Conservation (phyloP, 2,329 filamentous ascomycete species). For the Apiospora pterosperma region DNA sequence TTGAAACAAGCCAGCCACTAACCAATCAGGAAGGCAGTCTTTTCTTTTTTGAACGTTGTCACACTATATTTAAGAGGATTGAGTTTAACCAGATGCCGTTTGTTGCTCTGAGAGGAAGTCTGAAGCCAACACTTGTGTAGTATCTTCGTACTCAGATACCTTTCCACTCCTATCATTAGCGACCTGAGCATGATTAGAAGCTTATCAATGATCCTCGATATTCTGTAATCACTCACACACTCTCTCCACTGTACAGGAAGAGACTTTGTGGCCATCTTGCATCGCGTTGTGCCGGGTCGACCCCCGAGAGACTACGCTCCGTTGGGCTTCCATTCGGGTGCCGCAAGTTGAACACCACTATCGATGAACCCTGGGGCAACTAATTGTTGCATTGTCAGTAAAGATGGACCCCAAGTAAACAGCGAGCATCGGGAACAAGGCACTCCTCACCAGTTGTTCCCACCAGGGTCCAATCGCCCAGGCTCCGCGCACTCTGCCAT, state of each 20-base stretch:
- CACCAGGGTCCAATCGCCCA: conserved; percentile 47
- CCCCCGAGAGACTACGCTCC: neutral
- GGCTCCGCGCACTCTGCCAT: conserved; percentile 45
- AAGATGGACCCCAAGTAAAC: neutral
- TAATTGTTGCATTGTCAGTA: neutral
- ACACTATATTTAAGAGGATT: neutral
- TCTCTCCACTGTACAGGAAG: neutral
- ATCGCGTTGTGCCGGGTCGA: too few relatives aligned
- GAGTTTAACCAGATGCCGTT: neutral
- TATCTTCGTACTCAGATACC: too few relatives aligned
- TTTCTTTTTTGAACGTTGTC: neutral
- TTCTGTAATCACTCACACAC: too few relatives aligned
- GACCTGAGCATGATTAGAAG: neutral
- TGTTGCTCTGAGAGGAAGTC: too few relatives aligned
- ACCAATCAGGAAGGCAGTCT: neutral
- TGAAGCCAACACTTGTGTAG: too few relatives aligned
- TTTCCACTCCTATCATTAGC: neutral
- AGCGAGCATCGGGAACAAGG: neutral
- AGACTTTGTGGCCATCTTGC: neutral
- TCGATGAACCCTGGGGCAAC: conserved; percentile 7
- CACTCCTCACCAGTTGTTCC: conserved; percentile 29
- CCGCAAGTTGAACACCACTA: conserved; percentile 5
- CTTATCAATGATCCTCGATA: neutral
- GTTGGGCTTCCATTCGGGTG: conserved; percentile 5
- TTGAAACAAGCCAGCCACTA: neutral